These are phyloP conservation scores for Xylaria digitata DNA, from an alignment of 2,329 filamentous ascomycete genomes.

Conservation along the genomic window DNA sequence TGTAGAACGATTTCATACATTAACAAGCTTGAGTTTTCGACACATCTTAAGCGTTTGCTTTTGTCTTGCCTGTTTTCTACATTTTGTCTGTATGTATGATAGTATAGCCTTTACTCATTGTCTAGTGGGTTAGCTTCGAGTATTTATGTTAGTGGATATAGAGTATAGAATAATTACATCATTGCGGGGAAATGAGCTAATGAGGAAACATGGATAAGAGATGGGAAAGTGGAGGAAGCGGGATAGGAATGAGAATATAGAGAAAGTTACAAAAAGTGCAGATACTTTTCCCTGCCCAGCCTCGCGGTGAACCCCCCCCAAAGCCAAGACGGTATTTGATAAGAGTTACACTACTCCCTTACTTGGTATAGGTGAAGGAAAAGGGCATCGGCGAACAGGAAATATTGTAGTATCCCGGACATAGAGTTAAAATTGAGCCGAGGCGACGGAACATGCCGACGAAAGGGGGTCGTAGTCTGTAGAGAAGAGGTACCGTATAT, in stretches of 20 bases:
- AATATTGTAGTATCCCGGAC: conserved; percentile 5
- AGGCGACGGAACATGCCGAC: neutral
- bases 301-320: neutral
- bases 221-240: no score
- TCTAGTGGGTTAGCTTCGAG: neutral
- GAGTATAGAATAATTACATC: no score
- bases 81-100: neutral
- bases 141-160: neutral
- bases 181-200: neutral
- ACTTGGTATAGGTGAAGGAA: neutral
- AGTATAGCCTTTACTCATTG: neutral
- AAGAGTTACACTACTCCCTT: no score
- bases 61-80: neutral
- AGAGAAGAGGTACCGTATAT: neutral
- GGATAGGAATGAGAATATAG: no score
- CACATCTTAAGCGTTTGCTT: neutral
- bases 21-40: neutral
- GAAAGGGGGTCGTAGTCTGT: neutral
- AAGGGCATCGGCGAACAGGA: neutral
- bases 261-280: no score
- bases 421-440: neutral
- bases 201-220: neutral
- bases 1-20: neutral
- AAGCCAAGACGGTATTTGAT: neutral
- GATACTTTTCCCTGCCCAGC: no score